A percentile compares a stretch with the other conserved stretches of the same genome.
These are phyloP conservation scores for Leccinellum luteum DNA, from an alignment of 768 basidiomycete genomes.

Conservation along the genomic window DNA sequence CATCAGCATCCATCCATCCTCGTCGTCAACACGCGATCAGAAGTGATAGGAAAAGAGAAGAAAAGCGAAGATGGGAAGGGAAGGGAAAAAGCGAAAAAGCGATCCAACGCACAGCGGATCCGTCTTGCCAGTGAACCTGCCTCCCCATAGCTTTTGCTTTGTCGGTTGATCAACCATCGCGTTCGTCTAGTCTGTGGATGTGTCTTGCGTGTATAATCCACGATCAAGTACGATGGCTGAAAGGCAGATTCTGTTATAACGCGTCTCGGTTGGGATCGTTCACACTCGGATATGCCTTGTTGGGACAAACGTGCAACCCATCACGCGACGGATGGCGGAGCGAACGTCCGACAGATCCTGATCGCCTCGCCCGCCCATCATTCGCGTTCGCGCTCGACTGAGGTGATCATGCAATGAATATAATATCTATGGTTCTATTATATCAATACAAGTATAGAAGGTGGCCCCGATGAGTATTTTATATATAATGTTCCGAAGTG, in stretches of 20 bases:
- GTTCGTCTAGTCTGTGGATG: neutral
- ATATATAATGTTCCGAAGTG: constrained; percentile 1
- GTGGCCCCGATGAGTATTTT: neutral
- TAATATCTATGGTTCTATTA: neutral
- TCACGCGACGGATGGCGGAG: neutral
- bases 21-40: neutral
- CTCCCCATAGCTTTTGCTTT: constrained; percentile 84
- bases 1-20: constrained; percentile 1
- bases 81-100: too few species aligned
- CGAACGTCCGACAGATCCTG: neutral
- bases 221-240: neutral
- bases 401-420: neutral
- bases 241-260: neutral
- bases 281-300: neutral
- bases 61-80: too few species aligned
- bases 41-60: neutral
- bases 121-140: constrained; percentile 83
- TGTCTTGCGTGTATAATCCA: neutral
- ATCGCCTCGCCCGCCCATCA: neutral
- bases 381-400: neutral
- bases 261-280: neutral
- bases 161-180: constrained; percentile 42
- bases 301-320: neutral
- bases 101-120: constrained; percentile 46
- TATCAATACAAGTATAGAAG: constrained; percentile 1